Percentiles rank a stretch among this genome's conserved stretches.
Conservation (phyloP, 129 eudicot species). For the Flaveria robusta region DNA sequence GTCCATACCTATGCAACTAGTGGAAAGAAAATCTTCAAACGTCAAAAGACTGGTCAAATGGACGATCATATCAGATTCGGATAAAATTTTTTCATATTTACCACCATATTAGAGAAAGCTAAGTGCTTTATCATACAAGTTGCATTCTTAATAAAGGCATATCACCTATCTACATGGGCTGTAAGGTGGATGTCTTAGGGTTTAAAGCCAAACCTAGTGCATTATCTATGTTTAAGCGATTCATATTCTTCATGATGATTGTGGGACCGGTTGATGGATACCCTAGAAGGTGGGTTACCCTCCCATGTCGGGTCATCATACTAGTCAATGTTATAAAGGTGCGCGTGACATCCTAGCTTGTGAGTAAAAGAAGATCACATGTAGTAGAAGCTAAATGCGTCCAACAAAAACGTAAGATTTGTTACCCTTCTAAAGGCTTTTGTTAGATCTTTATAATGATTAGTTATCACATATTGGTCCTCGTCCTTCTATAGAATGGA, state of each 20-base stretch:
- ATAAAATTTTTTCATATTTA: neutral
- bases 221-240: conserved; percentile 2
- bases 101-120: neutral
- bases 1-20: conserved; percentile 2
- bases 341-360: neutral
- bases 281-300: conserved; percentile 9
- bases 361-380: too few species aligned
- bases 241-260: neutral
- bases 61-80: neutral
- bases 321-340: neutral
- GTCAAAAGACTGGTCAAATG: neutral
- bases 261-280: conserved; percentile 4
- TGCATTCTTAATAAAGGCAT: neutral
- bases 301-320: neutral
- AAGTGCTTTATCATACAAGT: neutral
- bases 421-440: neutral
- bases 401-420: neutral
- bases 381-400: too few species aligned
- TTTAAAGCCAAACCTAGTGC: neutral
- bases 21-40: neutral
- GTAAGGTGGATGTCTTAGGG: neutral
- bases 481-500: neutral
- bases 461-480: neutral
- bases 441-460: neutral
- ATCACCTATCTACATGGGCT: neutral